Evolutionary conservation across 225 moss, liverwort and hornwort genomes (phyloP).

Genomic region (Marchantia polymorpha): DNA sequence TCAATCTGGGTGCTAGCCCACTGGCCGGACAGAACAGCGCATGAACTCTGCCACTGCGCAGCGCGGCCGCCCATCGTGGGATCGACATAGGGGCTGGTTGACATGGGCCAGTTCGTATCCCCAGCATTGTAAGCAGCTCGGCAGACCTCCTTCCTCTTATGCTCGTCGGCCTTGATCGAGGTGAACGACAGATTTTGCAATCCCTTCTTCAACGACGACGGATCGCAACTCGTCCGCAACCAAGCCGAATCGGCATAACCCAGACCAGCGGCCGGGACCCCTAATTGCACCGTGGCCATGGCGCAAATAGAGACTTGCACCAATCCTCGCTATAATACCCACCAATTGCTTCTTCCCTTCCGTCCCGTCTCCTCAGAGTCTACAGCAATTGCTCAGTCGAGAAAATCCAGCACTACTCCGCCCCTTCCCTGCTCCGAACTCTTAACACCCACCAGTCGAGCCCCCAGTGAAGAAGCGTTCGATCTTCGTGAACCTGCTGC

Average conservation of each 20-base stretch:
- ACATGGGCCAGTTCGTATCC: slow-evolving; percentile 27
- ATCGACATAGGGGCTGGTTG: slow-evolving; percentile 27
- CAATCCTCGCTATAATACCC: neutral
- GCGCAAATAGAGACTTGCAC: neutral
- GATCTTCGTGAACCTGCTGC: slow-evolving; percentile 2
- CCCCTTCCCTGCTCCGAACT: neutral
- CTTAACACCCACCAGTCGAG: neutral
- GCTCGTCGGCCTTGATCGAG: slow-evolving; percentile 29
- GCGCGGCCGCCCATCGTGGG: slow-evolving; percentile 5
- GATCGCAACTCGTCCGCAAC: slow-evolving; percentile 14
- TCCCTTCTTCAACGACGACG: slow-evolving; percentile 20
- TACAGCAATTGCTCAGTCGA: neutral
- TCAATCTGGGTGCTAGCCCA: slow-evolving; percentile 51
- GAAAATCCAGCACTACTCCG: neutral
- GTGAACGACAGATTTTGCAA: slow-evolving; percentile 24
- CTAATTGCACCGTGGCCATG: slow-evolving; percentile 24
- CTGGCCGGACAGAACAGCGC: slow-evolving; percentile 51
- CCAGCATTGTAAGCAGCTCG: slow-evolving; percentile 31
- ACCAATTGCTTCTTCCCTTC: neutral
- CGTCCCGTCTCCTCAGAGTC: neutral
- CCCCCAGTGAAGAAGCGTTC: neutral
- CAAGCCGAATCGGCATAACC: slow-evolving; percentile 31
- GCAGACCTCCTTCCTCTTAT: slow-evolving; percentile 19
- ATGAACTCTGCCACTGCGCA: slow-evolving; percentile 42
- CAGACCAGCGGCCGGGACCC: slow-evolving; percentile 16